phyloP scores from a whole-genome alignment of 2,329 filamentous ascomycete genomes.

The Aureobasidium sp. region DNA sequence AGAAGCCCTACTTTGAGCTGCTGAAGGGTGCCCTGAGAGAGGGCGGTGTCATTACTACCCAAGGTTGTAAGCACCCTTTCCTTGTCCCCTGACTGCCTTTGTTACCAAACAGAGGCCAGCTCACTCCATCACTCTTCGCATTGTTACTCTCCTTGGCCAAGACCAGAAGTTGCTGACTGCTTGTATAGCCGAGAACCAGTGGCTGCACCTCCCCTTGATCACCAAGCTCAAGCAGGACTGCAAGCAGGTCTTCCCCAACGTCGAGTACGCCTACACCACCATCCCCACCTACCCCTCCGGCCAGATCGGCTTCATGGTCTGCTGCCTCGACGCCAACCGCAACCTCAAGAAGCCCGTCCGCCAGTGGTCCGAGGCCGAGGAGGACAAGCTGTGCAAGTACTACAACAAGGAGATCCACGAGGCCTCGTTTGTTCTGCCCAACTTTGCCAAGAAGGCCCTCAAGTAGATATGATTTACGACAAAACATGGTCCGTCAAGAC shows the following conservation, averaged over 20 bases:
- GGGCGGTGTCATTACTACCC: conserved; percentile 96
- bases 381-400: conserved; percentile 89
- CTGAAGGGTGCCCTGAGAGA: conserved; percentile 83
- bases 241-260: conserved; percentile 93
- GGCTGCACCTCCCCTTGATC: conserved; percentile 94
- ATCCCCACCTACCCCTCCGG: conserved; percentile 98
- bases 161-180: conserved; percentile 7
- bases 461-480: conserved; percentile 26
- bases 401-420: conserved; percentile 97
- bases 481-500: not conserved
- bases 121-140: not conserved
- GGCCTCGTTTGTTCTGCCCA: conserved; percentile 88
- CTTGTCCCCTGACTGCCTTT: conserved; percentile 34
- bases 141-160: not conserved
- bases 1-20: conserved; percentile 98
- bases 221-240: conserved; percentile 92
- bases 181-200: conserved; percentile 86
- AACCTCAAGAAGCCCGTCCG: conserved; percentile 82
- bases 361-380: conserved; percentile 75
- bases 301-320: conserved; percentile 99
- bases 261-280: conserved; percentile 98
- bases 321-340: conserved; percentile 83
- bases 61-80: conserved; percentile 88
- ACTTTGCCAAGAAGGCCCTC: conserved; percentile 75
- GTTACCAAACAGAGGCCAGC: not conserved